Evolutionary conservation across 2,329 filamentous ascomycete species (phyloP).

Genomic region (Fusarium sp.): DNA sequence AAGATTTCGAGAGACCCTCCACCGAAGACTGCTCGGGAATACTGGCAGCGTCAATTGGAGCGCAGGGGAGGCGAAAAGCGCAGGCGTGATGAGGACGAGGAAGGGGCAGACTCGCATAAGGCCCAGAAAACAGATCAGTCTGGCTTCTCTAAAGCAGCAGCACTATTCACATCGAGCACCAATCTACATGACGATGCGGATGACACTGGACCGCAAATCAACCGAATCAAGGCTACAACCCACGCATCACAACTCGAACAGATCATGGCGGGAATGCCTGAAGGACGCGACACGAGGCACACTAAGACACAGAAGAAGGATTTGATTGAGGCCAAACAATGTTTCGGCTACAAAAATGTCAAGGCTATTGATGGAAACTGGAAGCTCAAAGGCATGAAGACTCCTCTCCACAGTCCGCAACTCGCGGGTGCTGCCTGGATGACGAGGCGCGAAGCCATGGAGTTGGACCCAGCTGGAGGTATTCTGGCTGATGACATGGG

Average conservation of each 20-base stretch:
- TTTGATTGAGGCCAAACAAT: constrained; percentile 5
- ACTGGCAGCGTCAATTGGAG: background rate
- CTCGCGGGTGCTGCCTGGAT: constrained; percentile 65
- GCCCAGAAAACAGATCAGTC: background rate
- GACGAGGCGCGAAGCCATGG: constrained; percentile 59
- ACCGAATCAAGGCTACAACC: background rate
- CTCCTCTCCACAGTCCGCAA: constrained; percentile 59
- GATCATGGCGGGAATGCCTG: constrained; percentile 17
- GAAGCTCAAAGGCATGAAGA: constrained; percentile 32
- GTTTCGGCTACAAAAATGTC: constrained; percentile 39
- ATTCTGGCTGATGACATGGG: constrained; percentile 73
- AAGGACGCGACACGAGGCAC: constrained; percentile 22
- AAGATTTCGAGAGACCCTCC: background rate
- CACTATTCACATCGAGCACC: fast-evolving
- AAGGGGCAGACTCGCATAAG: background rate
- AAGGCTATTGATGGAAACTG: constrained; percentile 2
- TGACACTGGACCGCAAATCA: background rate
- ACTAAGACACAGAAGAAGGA: constrained; percentile 23
- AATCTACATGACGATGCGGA: background rate
- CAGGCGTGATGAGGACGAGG: background rate
- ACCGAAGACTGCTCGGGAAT: background rate
- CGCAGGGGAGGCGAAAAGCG: background rate
- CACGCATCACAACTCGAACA: background rate
- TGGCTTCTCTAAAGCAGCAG: background rate
- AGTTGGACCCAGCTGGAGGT: constrained; percentile 63